Percentiles rank a stretch among this genome's conserved stretches.
phyloP scores from a whole-genome alignment of 345 rosid genomes.

The Isatis tinctoria region DNA sequence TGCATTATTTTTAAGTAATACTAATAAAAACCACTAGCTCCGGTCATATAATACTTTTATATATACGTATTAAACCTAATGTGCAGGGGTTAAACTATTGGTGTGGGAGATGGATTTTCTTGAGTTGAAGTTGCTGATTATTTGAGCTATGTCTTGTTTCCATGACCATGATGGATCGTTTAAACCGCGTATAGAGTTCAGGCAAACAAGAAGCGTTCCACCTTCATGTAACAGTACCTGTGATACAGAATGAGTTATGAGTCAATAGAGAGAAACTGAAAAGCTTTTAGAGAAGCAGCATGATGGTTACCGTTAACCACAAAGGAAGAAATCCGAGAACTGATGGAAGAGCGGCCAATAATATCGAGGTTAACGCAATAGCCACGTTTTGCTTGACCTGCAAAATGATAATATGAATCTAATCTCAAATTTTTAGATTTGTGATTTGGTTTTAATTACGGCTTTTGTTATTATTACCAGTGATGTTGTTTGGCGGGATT shows the following conservation, averaged over 20 bases:
- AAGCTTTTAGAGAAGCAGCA: neutral
- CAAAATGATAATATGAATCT: neutral
- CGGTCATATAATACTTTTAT: too few species aligned
- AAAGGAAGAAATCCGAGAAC: constrained; percentile 77
- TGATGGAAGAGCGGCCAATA: constrained; percentile 71
- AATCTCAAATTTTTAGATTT: neutral
- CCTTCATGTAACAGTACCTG: constrained; percentile 95
- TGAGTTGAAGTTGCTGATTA: constrained; percentile 27
- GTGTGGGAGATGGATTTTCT: neutral
- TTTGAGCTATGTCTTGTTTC: constrained; percentile 47
- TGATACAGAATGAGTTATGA: neutral
- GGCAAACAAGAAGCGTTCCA: constrained; percentile 80
- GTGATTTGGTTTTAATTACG: neutral
- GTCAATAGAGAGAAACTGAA: neutral
- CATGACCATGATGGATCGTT: constrained; percentile 71
- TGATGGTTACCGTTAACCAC: constrained; percentile 61
- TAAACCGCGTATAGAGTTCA: constrained; percentile 65
- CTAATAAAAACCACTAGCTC: too few species aligned
- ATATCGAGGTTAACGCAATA: constrained; percentile 62
- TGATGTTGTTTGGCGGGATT: constrained; percentile 71
- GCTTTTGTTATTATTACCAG: constrained; percentile 36
- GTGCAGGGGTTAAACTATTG: neutral
- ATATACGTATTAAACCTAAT: neutral
- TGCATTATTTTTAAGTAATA: too few species aligned
- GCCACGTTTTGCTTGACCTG: constrained; percentile 89